Percentiles rank a stretch among this genome's conserved stretches.
Evolutionary conservation across 805 yeast genomes (phyloP).

Genomic region (Pichia manshurica): DNA sequence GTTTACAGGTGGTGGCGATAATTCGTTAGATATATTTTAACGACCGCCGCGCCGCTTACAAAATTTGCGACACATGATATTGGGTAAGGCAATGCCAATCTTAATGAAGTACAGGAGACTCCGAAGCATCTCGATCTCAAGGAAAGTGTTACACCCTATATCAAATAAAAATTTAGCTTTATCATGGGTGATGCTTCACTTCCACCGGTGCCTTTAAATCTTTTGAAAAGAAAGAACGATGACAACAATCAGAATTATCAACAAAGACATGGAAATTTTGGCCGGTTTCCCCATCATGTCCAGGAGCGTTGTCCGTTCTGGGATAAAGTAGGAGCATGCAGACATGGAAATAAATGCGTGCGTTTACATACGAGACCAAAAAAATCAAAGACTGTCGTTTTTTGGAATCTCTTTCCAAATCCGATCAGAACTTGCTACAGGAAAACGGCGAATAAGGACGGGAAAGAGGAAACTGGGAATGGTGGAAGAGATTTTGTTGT

Average conservation of each 20-base stretch:
- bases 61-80: too few species aligned
- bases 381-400: slow-evolving; percentile 56
- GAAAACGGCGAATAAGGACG: slow-evolving; percentile 3
- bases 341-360: slow-evolving; percentile 87
- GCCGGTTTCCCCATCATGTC: background rate
- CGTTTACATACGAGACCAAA: slow-evolving; percentile 65
- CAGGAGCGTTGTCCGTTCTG: slow-evolving; percentile 16
- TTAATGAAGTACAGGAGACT: too few species aligned
- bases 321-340: slow-evolving; percentile 79
- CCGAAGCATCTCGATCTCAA: too few species aligned
- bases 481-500: slow-evolving; percentile 4
- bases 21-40: too few species aligned
- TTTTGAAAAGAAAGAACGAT: background rate
- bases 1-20: too few species aligned
- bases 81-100: too few species aligned
- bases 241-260: background rate
- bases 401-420: slow-evolving; percentile 59
- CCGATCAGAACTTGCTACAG: slow-evolving; percentile 39
- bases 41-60: too few species aligned
- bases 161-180: too few species aligned
- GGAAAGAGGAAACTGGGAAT: background rate
- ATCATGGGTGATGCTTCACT: background rate
- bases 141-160: too few species aligned
- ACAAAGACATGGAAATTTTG: background rate
- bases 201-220: background rate